Evolutionary conservation across 1,284 basidiomycete genomes (phyloP).

Genomic region (Ganoderma lingzhi): DNA sequence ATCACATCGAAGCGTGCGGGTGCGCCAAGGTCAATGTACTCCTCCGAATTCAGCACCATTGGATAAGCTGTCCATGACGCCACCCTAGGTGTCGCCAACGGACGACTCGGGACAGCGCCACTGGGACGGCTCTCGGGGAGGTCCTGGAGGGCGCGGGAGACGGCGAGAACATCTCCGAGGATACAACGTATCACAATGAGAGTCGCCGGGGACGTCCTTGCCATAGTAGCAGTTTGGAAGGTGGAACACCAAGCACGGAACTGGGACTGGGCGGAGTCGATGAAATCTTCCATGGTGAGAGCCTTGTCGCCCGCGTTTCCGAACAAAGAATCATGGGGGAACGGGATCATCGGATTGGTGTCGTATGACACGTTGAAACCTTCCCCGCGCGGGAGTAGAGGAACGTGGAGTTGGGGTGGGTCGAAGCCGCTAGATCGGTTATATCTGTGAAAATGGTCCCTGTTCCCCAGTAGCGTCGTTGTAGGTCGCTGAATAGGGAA

Average conservation of each 20-base stretch:
- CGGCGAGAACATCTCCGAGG: slow-evolving; percentile 45
- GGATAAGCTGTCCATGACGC: not conserved
- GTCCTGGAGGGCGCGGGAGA: slow-evolving; percentile 42
- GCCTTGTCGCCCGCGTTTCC: slow-evolving; percentile 30
- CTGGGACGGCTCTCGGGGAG: not conserved
- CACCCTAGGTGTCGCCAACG: not conserved
- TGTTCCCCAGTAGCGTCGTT: slow-evolving; percentile 49
- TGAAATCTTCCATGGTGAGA: slow-evolving; percentile 34
- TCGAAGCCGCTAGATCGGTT: slow-evolving; percentile 39
- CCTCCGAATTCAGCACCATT: slow-evolving; percentile 23
- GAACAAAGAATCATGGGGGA: slow-evolving; percentile 54
- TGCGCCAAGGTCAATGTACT: slow-evolving; percentile 44
- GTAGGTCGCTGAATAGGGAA: not conserved
- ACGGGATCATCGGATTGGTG: slow-evolving; percentile 53
- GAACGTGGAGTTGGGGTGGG: slow-evolving; percentile 56
- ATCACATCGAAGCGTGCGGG: slow-evolving; percentile 33
- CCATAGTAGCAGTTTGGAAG: slow-evolving; percentile 34
- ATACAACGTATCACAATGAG: slow-evolving; percentile 44
- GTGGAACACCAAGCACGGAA: slow-evolving; percentile 48
- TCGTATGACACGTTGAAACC: slow-evolving; percentile 55
- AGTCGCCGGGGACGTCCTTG: not conserved
- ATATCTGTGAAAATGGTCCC: slow-evolving; percentile 48
- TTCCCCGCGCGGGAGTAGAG: slow-evolving; percentile 52
- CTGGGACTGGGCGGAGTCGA: slow-evolving; percentile 41
- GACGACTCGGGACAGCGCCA: too few relatives aligned